Evolutionary conservation across 2,329 filamentous ascomycete species (phyloP), one percentile per base, ranked within the genome.

Genomic region (Ophiosphaerella herpotricha): DNA sequence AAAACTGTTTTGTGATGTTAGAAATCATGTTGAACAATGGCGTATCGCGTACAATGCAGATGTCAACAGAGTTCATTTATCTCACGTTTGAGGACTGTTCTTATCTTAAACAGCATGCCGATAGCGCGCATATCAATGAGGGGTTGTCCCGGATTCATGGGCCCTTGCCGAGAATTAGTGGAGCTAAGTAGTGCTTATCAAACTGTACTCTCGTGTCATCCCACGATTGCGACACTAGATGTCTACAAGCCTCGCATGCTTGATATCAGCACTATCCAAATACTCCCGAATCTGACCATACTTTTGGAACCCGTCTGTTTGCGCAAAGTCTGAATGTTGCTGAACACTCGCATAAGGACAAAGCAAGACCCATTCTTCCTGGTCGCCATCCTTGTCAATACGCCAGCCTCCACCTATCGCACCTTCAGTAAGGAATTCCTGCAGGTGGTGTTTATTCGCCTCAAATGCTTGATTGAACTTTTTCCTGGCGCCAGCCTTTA

Each of bases 341-440:
- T 72, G 62, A 1, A 74, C 60, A 9, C 58, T 55, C 3, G 62
- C 60, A 75, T 75, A 78, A 0, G 73, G 73, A 24, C 53, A 71
- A 14, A 79, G 69, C 1, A 78, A 36, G 2, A 79, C 71, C 57
- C 74, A 78, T 40, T 79, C 76, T 11, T 77, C 71, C 39, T 71
- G 68, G 0, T 56, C 54, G 2, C 51, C 56, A 7, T 67, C 66
- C 8, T 60, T 60, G 39, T 78, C 76, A 13, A 78, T 52, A 29
- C 75, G 66, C 73, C 73, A 78, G 0, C 75, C 75, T 11, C 72
- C 71, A 9, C 64, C 63, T 31, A 73, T 54, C 2, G 41, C 60
- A 5, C 61, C 68, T 4, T 67, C 63, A 0, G 65, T 64, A 12
- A 69, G 58, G 40, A 62, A 61, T 2, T 46, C 57, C 18, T 67